Percentiles rank a stretch among this genome's conserved stretches.
phyloP scores from a whole-genome alignment of 2,329 filamentous ascomycete species.

The Aspergillus sp. region DNA sequence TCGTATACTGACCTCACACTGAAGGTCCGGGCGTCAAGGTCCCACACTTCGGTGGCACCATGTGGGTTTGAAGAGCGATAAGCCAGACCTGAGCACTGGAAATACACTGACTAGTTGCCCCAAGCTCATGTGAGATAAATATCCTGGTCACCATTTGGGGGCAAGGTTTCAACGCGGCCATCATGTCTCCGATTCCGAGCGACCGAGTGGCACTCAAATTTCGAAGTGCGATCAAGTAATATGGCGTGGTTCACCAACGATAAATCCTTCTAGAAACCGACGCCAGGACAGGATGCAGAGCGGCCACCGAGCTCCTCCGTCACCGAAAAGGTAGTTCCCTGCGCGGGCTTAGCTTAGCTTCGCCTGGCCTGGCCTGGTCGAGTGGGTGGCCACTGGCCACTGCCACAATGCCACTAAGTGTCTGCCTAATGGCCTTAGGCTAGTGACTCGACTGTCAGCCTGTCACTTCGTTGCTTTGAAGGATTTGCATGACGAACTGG shows the following conservation, averaged over 20 bases:
- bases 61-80: background rate
- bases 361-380: background rate
- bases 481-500: conserved; percentile 2
- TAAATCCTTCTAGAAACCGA: background rate
- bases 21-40: background rate
- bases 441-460: background rate
- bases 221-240: background rate
- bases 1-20: too few species aligned
- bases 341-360: too few species aligned
- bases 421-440: too few species aligned
- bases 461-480: background rate
- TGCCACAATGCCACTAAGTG: background rate
- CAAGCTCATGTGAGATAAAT: too few species aligned
- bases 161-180: too few species aligned
- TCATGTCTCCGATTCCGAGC: too few species aligned
- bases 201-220: background rate
- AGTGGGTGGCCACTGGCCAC: background rate
- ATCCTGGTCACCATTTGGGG: too few species aligned
- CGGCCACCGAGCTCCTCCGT: too few species aligned
- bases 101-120: too few species aligned
- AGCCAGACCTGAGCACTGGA: background rate
- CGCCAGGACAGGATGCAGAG: too few species aligned
- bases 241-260: background rate
- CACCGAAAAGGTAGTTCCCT: background rate
- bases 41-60: background rate